phyloP scores from a whole-genome alignment of 2,329 filamentous ascomycete genomes.

The Arthrobotrys pseudoclavata region DNA sequence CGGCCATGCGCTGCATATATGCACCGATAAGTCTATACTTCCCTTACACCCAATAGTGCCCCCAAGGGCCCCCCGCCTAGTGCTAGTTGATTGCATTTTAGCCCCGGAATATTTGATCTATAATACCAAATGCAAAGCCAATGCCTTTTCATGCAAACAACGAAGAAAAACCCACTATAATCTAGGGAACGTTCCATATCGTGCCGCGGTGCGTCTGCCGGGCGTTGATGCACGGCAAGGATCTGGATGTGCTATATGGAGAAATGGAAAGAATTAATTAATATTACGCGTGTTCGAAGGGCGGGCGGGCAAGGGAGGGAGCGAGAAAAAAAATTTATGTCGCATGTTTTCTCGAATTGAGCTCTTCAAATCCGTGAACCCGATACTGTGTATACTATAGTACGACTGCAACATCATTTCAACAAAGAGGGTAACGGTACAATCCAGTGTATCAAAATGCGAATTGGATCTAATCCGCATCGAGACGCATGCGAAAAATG shows the following conservation, averaged over 20 bases:
- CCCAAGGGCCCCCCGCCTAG: constrained; percentile 48
- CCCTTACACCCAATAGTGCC: constrained; percentile 14
- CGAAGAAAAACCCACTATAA: not conserved
- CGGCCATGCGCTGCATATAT: constrained; percentile 41
- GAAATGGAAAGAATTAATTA: constrained; percentile 39
- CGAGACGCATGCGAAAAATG: constrained; percentile 41
- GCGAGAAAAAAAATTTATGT: constrained; percentile 15
- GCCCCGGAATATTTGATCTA: constrained; percentile 58
- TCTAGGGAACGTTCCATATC: constrained; percentile 34
- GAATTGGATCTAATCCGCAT: constrained; percentile 14
- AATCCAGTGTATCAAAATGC: constrained; percentile 21
- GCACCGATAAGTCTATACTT: constrained; percentile 31
- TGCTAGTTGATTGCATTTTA: constrained; percentile 49
- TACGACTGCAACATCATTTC: constrained; percentile 18
- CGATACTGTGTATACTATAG: constrained; percentile 1
- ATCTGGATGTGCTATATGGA: constrained; percentile 27
- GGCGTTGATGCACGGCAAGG: constrained; percentile 39
- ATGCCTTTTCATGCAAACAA: constrained; percentile 33
- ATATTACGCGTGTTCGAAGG: constrained; percentile 46
- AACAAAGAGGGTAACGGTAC: constrained; percentile 17
- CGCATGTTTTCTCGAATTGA: constrained; percentile 28
- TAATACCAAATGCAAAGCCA: constrained; percentile 34
- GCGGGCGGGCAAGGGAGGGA: not conserved
- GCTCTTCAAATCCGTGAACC: constrained; percentile 19
- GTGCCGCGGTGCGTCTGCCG: constrained; percentile 49